Base-by-base conservation (phyloP, 352 stramenopile species). In the Globisporangium sylvaticum region DNA sequence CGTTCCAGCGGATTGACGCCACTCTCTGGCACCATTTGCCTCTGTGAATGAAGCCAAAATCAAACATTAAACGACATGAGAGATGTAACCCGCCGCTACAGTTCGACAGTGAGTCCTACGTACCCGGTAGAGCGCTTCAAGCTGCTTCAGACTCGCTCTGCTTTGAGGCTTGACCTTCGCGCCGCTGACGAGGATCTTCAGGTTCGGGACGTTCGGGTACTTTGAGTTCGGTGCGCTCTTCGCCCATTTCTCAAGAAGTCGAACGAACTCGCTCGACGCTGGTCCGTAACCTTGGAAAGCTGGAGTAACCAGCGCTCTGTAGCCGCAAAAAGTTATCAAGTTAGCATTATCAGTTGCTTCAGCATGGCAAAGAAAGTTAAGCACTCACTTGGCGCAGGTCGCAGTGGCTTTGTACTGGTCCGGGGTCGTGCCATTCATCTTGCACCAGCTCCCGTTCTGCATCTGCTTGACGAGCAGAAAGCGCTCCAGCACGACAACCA, bases 341-440 rank as follows among this genome's bases (percentile, higher is more conserved):
- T 15, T 7, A 57, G 31, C 24, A 32, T 31, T n/a, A 24, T 57
- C 24, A 57, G 24, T 24, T 29, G 20, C n/a, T 14, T 55, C 34
- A 39, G 12, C 34, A 12, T 14, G 34, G 34, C 8, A 8, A 39
- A 12, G 8, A 39, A 56, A n/a, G 25, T 29, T 12, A 20, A 22
- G 3, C 25, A 82, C 83, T 69, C 77, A 95, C 87, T 93, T 95
- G 4, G 87, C 75, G 59, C 88, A 95, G 4, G 80, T 85, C 29
- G 90, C 82, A 1, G 88, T 95, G 2, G 86, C 73, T 58, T 95
- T 95, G 75, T 90, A 95, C 65, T 88, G 85, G 29, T 94, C 85
- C 14, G 86, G 72, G 0, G 71, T 73, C 3, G 70, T 81, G 7
- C 79, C 82, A 53, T 77, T 78, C 3, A 71, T 50, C 56, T 88